Evolutionary conservation across 352 stramenopile species (phyloP).

Genomic region (Globisporangium barbulae): DNA sequence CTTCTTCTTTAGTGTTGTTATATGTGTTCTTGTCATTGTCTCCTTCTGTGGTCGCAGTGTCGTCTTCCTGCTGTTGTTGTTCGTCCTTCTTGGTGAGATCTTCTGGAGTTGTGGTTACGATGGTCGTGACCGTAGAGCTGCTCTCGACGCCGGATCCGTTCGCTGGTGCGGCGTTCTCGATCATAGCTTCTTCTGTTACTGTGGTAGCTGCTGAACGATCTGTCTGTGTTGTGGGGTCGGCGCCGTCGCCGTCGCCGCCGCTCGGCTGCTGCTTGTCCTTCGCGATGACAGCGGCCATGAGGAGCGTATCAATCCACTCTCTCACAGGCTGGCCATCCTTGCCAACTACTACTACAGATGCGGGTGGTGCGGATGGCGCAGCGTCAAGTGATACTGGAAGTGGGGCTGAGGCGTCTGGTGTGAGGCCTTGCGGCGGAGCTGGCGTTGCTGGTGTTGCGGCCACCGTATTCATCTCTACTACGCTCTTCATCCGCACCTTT

Average conservation of each 20-base stretch:
- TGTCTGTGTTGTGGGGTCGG: background rate
- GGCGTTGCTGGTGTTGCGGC: background rate
- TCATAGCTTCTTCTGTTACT: conserved; percentile 4
- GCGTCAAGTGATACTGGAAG: background rate
- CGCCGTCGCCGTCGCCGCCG: conserved; percentile 7
- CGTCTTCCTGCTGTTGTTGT: background rate
- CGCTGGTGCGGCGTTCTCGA: conserved; percentile 2
- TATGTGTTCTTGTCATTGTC: background rate
- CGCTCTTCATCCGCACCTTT: conserved; percentile 9
- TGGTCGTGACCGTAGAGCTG: conserved; percentile 4
- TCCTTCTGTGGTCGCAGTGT: background rate
- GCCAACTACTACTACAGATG: conserved; percentile 4
- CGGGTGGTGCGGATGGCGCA: background rate
- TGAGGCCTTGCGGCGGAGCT: background rate
- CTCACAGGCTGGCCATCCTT: conserved; percentile 38
- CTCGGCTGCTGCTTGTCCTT: conserved; percentile 44
- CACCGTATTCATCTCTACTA: conserved; percentile 8
- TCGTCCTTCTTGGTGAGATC: background rate
- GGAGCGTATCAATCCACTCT: conserved; percentile 79
- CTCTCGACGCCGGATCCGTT: conserved; percentile 10
- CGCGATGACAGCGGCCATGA: conserved; percentile 71
- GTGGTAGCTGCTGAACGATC: conserved; percentile 16
- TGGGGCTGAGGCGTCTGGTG: conserved; percentile 1
- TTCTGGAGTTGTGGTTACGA: conserved; percentile 1
- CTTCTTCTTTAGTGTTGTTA: background rate